phyloP scores from a whole-genome alignment of 2,329 filamentous ascomycete genomes.

The Lomentospora prolificans region DNA sequence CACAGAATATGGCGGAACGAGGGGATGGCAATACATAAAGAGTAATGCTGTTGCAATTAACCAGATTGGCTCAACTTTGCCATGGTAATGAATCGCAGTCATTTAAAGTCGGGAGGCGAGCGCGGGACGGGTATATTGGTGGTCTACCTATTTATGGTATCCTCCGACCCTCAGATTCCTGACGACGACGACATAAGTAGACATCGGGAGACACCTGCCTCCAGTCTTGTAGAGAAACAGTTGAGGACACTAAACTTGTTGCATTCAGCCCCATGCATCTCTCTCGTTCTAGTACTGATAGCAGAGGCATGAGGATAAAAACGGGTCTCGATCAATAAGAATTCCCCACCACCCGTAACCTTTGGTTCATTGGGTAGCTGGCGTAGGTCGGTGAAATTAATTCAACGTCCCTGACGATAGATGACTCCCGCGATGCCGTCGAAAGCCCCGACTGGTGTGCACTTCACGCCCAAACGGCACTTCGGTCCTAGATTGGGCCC shows the following conservation, averaged over 20 bases:
- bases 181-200: too few species aligned
- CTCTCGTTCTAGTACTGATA: too few species aligned
- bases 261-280: too few species aligned
- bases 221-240: too few species aligned
- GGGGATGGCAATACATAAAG: background rate
- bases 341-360: too few species aligned
- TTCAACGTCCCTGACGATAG: background rate
- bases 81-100: background rate
- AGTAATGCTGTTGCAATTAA: background rate
- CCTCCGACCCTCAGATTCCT: background rate
- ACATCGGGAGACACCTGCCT: too few species aligned
- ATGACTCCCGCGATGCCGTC: background rate
- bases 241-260: too few species aligned
- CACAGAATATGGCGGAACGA: background rate
- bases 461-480: background rate
- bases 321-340: too few species aligned
- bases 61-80: background rate
- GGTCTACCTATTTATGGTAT: background rate
- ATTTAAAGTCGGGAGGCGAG: background rate
- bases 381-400: background rate
- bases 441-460: background rate
- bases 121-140: background rate
- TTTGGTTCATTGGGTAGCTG: background rate
- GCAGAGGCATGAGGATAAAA: too few species aligned
- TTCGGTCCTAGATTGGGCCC: background rate